Evolutionary conservation across 2,329 filamentous ascomycete genomes (phyloP), one percentile per base, ranked within the genome.

Genomic region (Sporothrix globosa): DNA sequence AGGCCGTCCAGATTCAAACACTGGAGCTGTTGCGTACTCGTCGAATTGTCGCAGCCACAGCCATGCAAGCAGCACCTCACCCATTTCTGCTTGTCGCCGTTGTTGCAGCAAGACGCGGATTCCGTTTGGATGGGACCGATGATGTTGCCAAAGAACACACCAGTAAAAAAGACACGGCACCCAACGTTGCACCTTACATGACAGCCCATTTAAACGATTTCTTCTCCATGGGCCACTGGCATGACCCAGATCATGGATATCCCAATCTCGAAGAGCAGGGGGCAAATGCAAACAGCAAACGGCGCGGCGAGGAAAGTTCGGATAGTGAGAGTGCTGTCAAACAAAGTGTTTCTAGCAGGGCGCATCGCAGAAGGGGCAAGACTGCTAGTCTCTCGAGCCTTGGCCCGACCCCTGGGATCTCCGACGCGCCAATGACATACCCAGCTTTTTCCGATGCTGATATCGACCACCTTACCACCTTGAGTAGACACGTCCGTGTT

Each of bases 161-260:
- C 11, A 27, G 34, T 10, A 17, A 46, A 24, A 34, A 46, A 50
- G 48, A n/a, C 24, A 24, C 30, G n/a, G 39, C 61, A 24, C 39
- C 73, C 73, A 68, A 71, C 71, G 9, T 71, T 72, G 7, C 81
- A 56, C 82, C 83, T 3, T 82, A 81, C 66, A 82, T 90, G 66
- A 85, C 83, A 27, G 80, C 79, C 44, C 85, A 92, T 74, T 77
- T 90, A 79, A 96, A 93, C 75, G 93, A 98, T 71, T 88, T 92
- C 73, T 90, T 98, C 74, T 92, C 93, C 77, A 89, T 98, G 71
- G 95, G 92, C 0, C 94, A 98, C 79, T 92, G 90, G 81, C 93
- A 98, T 76, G 86, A 90, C 70, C 84, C 86, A 0, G 83, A 86
- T 1, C 88, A 95, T 77, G 92, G 91, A 0, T 91, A 93, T 73